These are phyloP conservation scores for Cynanchum wilfordii DNA, from an alignment of 257 asterid species.

Conservation along the genomic window DNA sequence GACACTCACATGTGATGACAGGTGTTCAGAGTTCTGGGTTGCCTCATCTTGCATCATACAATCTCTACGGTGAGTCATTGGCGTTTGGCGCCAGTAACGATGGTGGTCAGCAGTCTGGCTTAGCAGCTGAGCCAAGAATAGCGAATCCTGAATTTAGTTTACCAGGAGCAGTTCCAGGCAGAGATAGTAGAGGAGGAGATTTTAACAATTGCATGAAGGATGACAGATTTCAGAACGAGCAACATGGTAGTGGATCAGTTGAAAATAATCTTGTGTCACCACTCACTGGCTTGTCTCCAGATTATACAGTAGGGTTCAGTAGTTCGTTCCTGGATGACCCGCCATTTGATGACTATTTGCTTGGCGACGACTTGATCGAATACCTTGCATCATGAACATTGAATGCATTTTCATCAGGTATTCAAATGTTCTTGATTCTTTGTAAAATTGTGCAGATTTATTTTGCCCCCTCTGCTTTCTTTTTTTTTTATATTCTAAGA, in stretches of 20 bases:
- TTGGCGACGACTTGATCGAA: slow-evolving; percentile 35
- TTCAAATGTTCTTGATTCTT: neutral
- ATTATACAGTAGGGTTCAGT: slow-evolving; percentile 21
- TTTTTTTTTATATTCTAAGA: neutral
- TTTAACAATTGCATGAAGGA: slow-evolving; percentile 22
- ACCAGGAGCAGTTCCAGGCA: slow-evolving; percentile 1
- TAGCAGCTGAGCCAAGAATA: slow-evolving; percentile 22
- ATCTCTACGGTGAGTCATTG: slow-evolving; percentile 28
- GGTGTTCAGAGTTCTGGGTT: slow-evolving; percentile 31
- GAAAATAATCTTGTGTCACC: slow-evolving; percentile 38
- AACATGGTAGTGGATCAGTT: slow-evolving; percentile 18
- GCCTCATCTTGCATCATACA: slow-evolving; percentile 31
- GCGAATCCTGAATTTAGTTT: slow-evolving; percentile 22
- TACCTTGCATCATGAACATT: slow-evolving; percentile 41
- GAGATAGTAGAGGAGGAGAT: slow-evolving; percentile 15
- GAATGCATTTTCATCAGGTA: neutral
- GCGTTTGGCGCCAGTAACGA: slow-evolving; percentile 29
- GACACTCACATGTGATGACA: slow-evolving; percentile 24
- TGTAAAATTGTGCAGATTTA: neutral
- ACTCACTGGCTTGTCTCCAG: slow-evolving; percentile 37
- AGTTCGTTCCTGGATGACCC: slow-evolving; percentile 45
- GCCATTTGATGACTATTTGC: slow-evolving; percentile 20
- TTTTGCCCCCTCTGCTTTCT: neutral
- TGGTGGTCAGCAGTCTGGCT: slow-evolving; percentile 29
- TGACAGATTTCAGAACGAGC: slow-evolving; percentile 19